phyloP scores from a whole-genome alignment of 257 asterid species.

The Linaria vulgaris region DNA sequence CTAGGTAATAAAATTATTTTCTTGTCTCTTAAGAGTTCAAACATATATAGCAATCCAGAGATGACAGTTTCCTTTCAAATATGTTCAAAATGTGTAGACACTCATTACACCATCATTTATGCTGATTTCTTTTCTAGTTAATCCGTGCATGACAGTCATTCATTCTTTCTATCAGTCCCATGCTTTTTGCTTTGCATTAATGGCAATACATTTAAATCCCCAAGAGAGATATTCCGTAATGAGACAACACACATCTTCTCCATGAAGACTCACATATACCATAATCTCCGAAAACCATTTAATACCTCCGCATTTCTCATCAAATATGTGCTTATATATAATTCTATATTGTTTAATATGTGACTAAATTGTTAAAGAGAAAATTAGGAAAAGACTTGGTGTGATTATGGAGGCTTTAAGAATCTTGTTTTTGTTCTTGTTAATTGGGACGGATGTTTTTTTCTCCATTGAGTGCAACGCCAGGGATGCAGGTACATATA shows the following conservation, averaged over 20 bases:
- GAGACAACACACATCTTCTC: conserved; percentile 33
- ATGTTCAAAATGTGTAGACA: no score
- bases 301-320: not conserved
- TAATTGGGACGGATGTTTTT: conserved; percentile 26
- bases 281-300: not conserved
- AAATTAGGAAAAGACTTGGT: not conserved
- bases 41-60: not conserved
- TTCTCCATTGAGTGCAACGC: conserved; percentile 32
- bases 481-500: conserved; percentile 32
- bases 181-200: conserved; percentile 19
- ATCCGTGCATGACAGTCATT: conserved; percentile 10
- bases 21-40: no score
- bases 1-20: no score
- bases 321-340: not conserved
- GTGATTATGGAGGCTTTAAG: conserved; percentile 55
- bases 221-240: not conserved
- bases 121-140: conserved; percentile 11
- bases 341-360: no score
- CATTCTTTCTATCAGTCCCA: not conserved
- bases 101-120: conserved; percentile 53
- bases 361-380: not conserved
- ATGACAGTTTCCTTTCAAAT: conserved; percentile 24
- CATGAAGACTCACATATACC: conserved; percentile 26
- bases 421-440: conserved; percentile 40
- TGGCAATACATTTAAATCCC: conserved; percentile 26